A percentile compares a stretch with the other conserved stretches of the same genome.
phyloP scores from a whole-genome alignment of 2,329 filamentous ascomycete species.

The Microcera coccophila region DNA sequence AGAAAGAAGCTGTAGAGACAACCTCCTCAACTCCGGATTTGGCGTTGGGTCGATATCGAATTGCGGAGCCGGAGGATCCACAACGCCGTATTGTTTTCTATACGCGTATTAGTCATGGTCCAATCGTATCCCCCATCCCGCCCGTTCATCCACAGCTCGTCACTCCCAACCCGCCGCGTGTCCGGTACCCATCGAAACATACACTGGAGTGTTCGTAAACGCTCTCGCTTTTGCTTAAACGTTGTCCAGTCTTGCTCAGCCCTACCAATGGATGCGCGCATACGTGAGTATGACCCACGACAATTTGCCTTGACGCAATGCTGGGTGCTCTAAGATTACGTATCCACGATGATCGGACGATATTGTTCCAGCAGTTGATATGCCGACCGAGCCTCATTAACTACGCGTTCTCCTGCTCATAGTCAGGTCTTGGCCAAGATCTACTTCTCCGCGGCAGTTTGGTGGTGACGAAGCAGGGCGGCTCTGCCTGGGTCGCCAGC shows the following conservation, averaged over 20 bases:
- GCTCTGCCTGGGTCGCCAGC: no score
- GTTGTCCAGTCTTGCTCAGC: no score
- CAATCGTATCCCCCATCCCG: neutral
- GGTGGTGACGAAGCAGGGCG: no score
- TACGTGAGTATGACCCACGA: neutral
- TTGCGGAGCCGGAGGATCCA: neutral
- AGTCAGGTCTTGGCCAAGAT: constrained; percentile 13
- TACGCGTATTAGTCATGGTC: constrained; percentile 1
- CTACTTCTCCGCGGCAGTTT: no score
- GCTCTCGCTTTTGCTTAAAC: no score
- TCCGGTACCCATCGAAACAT: constrained; percentile 3
- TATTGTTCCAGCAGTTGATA: neutral
- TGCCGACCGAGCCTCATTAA: neutral
- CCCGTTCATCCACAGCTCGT: no score
- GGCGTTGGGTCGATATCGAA: neutral
- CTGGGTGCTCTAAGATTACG: no score
- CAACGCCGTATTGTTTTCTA: constrained; percentile 1
- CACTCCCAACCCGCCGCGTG: no score
- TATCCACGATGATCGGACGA: neutral
- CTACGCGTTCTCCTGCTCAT: neutral
- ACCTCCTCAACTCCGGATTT: no score
- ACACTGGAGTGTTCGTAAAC: no score
- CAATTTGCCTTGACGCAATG: no score
- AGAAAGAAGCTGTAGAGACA: no score
- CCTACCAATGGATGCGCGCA: neutral